A percentile compares a stretch with the other conserved stretches of the same genome.
Conservation (phyloP, 352 stramenopile genomes). For the Blastocystis sp. region DNA sequence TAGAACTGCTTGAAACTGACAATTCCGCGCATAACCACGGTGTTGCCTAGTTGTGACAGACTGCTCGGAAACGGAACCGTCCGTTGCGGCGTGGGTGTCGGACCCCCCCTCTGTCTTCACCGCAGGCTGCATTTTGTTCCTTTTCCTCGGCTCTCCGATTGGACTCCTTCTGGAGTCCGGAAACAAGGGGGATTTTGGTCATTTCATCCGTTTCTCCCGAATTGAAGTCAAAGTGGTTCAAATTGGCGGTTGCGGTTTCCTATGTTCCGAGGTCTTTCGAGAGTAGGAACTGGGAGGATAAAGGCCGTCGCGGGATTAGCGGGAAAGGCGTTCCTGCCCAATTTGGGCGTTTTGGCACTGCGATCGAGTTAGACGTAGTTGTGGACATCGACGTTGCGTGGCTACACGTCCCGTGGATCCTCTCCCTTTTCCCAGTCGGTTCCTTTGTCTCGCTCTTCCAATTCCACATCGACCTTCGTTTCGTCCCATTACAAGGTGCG, state of each 20-base stretch:
- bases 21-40: conserved; percentile 45
- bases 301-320: too few relatives aligned
- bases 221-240: too few relatives aligned
- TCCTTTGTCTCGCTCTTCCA: conserved; percentile 5
- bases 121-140: neutral
- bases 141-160: neutral
- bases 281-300: too few relatives aligned
- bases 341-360: too few relatives aligned
- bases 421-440: conserved; percentile 32
- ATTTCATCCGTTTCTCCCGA: too few relatives aligned
- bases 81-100: neutral
- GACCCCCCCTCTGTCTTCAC: neutral
- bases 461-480: conserved; percentile 60
- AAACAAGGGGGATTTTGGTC: neutral
- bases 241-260: too few relatives aligned
- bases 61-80: neutral
- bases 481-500: conserved; percentile 67
- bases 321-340: too few relatives aligned
- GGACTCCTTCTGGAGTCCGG: neutral
- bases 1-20: conserved; percentile 56
- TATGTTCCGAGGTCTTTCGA: too few relatives aligned
- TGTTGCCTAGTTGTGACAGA: conserved; percentile 44
- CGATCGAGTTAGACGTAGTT: neutral
- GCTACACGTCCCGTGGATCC: conserved; percentile 5
- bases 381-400: neutral